Evolutionary conservation across 192 early-diverging fungal genomes (phyloP).

Genomic region (Chytriomyces sp.): DNA sequence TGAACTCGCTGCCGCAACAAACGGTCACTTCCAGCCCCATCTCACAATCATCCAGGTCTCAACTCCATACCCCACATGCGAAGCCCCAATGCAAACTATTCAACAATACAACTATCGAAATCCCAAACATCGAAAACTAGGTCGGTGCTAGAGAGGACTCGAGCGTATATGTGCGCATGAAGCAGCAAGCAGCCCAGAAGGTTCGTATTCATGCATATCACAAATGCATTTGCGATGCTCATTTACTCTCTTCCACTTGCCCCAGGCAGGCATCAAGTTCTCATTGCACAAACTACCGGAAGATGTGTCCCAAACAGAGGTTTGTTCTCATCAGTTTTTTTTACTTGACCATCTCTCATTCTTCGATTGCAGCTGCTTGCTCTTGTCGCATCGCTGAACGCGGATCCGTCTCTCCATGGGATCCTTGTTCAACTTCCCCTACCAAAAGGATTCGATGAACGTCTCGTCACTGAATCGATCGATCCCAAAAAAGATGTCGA

Average conservation of each 20-base stretch:
- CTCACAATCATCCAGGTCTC: conserved; percentile 71
- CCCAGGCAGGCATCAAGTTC: conserved; percentile 78
- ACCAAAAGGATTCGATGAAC: conserved; percentile 83
- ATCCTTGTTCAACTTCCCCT: conserved; percentile 96
- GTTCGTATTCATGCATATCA: too few species aligned
- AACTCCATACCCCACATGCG: conserved; percentile 62
- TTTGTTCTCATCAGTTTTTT: conserved; percentile 24
- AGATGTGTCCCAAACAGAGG: conserved; percentile 70
- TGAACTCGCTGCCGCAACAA: conserved; percentile 63
- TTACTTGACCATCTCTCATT: conserved; percentile 6
- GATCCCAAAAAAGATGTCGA: conserved; percentile 94
- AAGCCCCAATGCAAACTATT: conserved; percentile 77
- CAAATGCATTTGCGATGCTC: background rate
- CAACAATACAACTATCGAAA: too few species aligned
- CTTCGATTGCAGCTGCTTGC: conserved; percentile 68
- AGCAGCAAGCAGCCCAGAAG: conserved; percentile 86
- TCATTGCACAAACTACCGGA: conserved; percentile 69
- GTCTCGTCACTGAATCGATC: conserved; percentile 83
- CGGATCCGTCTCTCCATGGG: conserved; percentile 83
- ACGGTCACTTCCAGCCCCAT: conserved; percentile 75
- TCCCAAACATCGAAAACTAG: too few species aligned
- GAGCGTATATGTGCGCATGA: conserved; percentile 90
- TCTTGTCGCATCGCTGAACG: conserved; percentile 74
- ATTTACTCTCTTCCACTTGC: background rate
- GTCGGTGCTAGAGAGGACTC: conserved; percentile 94